Base-by-base conservation (phyloP, 2,329 filamentous ascomycete species). In the Dactylellina parvicollis region DNA sequence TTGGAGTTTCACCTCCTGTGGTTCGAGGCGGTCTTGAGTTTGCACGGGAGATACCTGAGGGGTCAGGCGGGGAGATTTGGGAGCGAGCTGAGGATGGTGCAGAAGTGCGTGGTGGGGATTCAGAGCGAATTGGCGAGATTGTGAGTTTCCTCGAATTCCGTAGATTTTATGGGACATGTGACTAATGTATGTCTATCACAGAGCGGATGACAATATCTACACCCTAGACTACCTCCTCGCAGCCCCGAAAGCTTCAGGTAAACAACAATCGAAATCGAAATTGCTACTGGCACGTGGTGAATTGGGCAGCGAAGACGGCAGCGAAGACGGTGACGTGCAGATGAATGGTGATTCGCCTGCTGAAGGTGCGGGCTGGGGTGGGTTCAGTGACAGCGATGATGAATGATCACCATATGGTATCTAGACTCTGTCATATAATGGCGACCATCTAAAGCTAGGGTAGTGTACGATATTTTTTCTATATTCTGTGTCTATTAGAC, bases 1-100 rank as follows among this genome's bases (percentile, higher is more conserved):
- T 86, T 99, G 3, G 95, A 99, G 82, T 96, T 98, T 81, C 96
- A 95, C 78, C 83, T 99, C 46, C 83, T 94, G 7, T 99, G 95
- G 95, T 90, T 97, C 78, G 91, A 95, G 80, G 88, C 91, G 0
- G 82, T 90, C 32, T 84, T 98, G 69, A 90, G 90, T 77, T 88
- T 88, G 77, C 94, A 98, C 80, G 95, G 95, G 32, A 85, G 90
- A 20, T 94, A 90, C 84, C 85, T 99, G 77, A 90, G 92, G 69
- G 90, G 93, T 34, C 90, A 94, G 80, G 85, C 90, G 20, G 89
- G 87, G 57, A 89, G 90, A 77, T 88, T 95, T 32, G 92, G 94
- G 36, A 86, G 94, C 1, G 95, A 98, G 81, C 83, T 98, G 75
- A 86, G 95, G 34, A 86, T 92, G 30, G 89, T 97, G 5, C 89